Conservation (phyloP, 352 stramenopile genomes). For the Sclerospora graminicola region DNA sequence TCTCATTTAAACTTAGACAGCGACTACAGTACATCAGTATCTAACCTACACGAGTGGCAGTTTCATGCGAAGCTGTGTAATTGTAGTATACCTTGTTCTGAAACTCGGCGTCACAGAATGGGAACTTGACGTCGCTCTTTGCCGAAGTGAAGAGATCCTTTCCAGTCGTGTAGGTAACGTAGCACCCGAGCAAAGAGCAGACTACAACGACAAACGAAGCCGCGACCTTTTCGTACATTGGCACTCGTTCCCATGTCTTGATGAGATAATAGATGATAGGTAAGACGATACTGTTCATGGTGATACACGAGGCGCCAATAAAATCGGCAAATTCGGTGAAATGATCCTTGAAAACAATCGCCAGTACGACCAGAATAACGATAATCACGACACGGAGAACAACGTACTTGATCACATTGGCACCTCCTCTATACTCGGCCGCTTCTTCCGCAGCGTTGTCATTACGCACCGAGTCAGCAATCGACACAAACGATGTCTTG, state of each 20-base stretch:
- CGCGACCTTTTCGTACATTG: conserved; percentile 14
- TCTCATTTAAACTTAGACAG: too few species aligned
- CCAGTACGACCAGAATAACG: conserved; percentile 23
- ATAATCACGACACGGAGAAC: conserved; percentile 22
- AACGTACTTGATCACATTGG: conserved; percentile 26
- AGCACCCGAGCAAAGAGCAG: too few species aligned
- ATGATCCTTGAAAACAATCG: conserved; percentile 40
- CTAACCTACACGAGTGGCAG: too few species aligned
- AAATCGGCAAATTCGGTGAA: conserved; percentile 50
- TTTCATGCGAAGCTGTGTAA: conserved; percentile 24
- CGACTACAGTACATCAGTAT: too few species aligned
- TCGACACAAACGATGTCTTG: conserved; percentile 31
- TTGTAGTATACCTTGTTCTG: conserved; percentile 44
- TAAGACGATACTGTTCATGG: conserved; percentile 49
- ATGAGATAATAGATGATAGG: too few species aligned
- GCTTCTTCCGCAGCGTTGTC: conserved; percentile 8
- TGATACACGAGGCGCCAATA: conserved; percentile 51
- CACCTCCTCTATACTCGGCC: conserved; percentile 29
- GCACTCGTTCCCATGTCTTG: too few species aligned
- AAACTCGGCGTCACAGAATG: conserved; percentile 37
- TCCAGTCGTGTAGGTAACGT: conserved; percentile 32
- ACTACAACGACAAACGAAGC: conserved; percentile 19
- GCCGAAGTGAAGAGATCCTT: conserved; percentile 30
- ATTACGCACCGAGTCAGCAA: conserved; percentile 22
- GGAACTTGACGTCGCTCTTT: conserved; percentile 26